Conservation (phyloP, 352 stramenopile genomes). For the Pythium dissimile region DNA sequence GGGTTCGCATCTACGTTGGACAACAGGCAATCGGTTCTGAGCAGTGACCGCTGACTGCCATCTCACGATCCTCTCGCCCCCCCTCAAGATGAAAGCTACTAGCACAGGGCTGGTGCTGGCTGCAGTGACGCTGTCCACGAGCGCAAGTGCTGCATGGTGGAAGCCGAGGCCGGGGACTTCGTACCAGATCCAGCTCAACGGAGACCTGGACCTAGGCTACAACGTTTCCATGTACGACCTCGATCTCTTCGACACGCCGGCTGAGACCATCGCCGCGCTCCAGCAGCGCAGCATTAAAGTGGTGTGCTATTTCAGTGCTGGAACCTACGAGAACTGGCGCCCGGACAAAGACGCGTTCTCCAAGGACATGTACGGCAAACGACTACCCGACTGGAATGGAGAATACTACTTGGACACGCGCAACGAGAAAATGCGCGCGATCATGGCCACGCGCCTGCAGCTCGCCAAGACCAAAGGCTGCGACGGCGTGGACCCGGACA, state of each 20-base stretch:
- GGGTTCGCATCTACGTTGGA: neutral
- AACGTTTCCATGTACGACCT: conserved; percentile 38
- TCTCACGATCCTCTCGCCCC: neutral
- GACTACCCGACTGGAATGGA: conserved; percentile 30
- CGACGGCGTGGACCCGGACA: conserved; percentile 54
- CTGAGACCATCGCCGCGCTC: conserved; percentile 23
- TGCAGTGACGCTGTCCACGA: neutral
- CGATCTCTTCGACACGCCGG: conserved; percentile 36
- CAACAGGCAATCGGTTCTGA: too few relatives aligned
- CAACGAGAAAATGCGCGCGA: conserved; percentile 26
- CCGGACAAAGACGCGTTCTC: conserved; percentile 38
- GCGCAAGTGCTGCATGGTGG: conserved; percentile 23
- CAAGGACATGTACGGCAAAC: conserved; percentile 17
- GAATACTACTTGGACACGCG: conserved; percentile 42
- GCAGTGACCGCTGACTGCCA: neutral
- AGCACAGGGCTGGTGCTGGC: neutral
- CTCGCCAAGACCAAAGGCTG: conserved; percentile 45
- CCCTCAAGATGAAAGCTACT: too few relatives aligned
- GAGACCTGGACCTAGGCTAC: conserved; percentile 25
- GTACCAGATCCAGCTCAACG: conserved; percentile 38
- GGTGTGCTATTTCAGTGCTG: conserved; percentile 57
- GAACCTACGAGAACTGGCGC: conserved; percentile 36
- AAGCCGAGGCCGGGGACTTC: conserved; percentile 31
- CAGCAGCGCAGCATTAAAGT: conserved; percentile 32
- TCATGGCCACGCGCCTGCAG: conserved; percentile 43